A percentile compares a stretch with the other conserved stretches of the same genome.
phyloP scores from a whole-genome alignment of 176 grass and related monocot species.

The Tillandsia fasciculata region DNA sequence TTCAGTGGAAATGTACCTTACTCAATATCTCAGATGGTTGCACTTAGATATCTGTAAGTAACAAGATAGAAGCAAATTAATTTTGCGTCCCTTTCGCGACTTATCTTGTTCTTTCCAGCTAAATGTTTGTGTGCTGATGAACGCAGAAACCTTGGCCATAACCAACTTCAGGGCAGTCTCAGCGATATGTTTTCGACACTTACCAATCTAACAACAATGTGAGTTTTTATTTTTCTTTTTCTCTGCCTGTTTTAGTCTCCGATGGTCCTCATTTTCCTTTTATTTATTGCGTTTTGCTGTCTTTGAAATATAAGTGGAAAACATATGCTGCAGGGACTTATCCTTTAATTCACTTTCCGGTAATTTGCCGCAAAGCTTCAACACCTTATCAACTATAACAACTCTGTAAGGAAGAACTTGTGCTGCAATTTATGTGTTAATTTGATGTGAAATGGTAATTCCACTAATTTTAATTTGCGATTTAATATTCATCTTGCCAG shows the following conservation, averaged over 20 bases:
- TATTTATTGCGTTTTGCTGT: constrained; percentile 16
- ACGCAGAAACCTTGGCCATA: constrained; percentile 71
- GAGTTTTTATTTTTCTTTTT: constrained; percentile 27
- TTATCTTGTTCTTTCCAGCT: constrained; percentile 21
- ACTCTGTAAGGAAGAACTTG: constrained; percentile 49
- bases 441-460: constrained; percentile 5
- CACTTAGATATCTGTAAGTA: constrained; percentile 75
- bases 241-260: not conserved
- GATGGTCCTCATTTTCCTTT: constrained; percentile 6
- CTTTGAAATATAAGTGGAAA: constrained; percentile 1
- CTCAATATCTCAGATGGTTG: constrained; percentile 46
- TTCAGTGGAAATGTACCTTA: constrained; percentile 63
- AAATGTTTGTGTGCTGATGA: constrained; percentile 18
- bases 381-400: constrained; percentile 59
- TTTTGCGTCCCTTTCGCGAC: constrained; percentile 13
- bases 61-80: constrained; percentile 5
- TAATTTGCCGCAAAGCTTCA: constrained; percentile 71
- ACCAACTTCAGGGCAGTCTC: constrained; percentile 78
- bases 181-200: constrained; percentile 61
- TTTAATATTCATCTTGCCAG: constrained; percentile 29
- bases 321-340: constrained; percentile 55
- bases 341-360: constrained; percentile 71
- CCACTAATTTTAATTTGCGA: constrained; percentile 9
- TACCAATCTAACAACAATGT: constrained; percentile 65
- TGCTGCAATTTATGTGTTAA: constrained; percentile 3